phyloP scores from a whole-genome alignment of 441 rosid genomes.

The Adansonia gregorii region DNA sequence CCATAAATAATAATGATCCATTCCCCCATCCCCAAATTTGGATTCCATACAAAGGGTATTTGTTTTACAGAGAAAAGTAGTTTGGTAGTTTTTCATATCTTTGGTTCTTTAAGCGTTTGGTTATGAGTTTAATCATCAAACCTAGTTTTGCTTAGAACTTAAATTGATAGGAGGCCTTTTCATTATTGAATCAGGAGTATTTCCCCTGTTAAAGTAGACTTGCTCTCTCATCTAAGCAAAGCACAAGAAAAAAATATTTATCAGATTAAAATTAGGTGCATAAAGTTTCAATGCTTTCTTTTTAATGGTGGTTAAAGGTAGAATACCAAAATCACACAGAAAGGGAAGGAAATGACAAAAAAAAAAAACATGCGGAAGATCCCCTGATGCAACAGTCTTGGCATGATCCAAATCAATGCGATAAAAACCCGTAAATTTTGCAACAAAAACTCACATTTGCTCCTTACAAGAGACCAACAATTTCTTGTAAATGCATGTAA shows the following conservation, averaged over 20 bases:
- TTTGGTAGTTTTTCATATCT: background rate
- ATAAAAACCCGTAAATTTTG: conserved; percentile 10
- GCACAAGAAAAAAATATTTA: background rate
- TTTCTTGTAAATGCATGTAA: conserved; percentile 86
- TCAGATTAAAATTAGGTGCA: background rate
- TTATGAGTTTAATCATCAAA: background rate
- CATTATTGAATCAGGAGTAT: background rate
- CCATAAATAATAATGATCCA: background rate
- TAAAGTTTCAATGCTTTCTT: background rate
- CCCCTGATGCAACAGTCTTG: conserved; percentile 2
- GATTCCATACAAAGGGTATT: background rate
- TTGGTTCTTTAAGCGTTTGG: background rate
- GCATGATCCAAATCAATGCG: background rate
- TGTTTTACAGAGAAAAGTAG: background rate
- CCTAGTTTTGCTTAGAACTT: background rate
- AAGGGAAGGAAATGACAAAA: background rate
- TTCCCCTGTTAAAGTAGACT: conserved; percentile 6
- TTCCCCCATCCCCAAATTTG: background rate
- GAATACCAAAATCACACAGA: background rate
- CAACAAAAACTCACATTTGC: conserved; percentile 70
- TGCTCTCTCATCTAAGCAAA: background rate
- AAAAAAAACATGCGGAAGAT: background rate
- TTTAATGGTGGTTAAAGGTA: background rate
- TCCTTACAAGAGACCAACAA: conserved; percentile 81
- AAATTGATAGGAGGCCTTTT: background rate